These are phyloP conservation scores for Sechiopsis laciniata DNA, from an alignment of 306 rosid genomes.

Conservation along the genomic window DNA sequence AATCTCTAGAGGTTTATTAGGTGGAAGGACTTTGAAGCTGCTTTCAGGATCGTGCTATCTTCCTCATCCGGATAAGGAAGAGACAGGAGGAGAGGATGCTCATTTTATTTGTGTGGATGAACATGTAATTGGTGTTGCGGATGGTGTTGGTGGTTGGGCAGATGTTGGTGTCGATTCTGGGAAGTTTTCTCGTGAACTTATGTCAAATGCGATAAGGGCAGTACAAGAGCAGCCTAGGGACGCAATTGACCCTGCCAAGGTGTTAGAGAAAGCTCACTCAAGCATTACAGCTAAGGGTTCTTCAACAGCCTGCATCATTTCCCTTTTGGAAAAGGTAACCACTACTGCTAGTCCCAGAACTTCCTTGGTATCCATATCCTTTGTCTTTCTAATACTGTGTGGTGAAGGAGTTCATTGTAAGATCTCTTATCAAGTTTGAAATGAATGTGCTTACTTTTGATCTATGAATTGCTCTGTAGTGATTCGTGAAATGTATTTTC, in stretches of 20 bases:
- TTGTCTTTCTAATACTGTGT: neutral
- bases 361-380: neutral
- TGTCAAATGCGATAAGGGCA: constrained; percentile 57
- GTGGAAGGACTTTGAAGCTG: constrained; percentile 51
- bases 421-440: neutral
- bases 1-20: constrained; percentile 36
- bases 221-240: constrained; percentile 63
- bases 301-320: constrained; percentile 83
- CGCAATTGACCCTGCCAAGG: constrained; percentile 55
- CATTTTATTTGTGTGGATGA: constrained; percentile 72
- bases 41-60: constrained; percentile 76
- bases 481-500: neutral
- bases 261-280: constrained; percentile 79
- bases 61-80: constrained; percentile 89
- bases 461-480: neutral
- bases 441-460: neutral
- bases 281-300: constrained; percentile 64
- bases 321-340: constrained; percentile 51
- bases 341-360: neutral
- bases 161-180: constrained; percentile 86
- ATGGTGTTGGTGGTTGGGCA: constrained; percentile 98
- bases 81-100: constrained; percentile 90
- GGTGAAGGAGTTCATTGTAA: neutral
- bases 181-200: constrained; percentile 64
- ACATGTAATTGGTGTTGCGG: constrained; percentile 82